phyloP scores from a whole-genome alignment of 2,329 filamentous ascomycete genomes.

The Ambrosiella xylebori region DNA sequence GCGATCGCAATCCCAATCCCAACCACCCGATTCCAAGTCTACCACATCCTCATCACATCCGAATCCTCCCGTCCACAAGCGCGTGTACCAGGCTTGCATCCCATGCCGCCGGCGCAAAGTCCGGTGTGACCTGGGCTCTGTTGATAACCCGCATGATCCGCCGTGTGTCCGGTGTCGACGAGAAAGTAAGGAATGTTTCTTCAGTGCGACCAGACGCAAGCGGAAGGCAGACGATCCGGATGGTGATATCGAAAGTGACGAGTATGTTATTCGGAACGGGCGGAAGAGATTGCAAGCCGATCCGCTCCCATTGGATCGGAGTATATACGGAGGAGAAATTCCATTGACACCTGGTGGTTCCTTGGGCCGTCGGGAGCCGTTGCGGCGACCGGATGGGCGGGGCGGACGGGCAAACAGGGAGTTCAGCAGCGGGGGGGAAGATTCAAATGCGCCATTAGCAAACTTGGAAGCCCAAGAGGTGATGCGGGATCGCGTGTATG shows the following conservation, averaged over 20 bases:
- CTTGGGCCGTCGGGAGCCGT: slow-evolving; percentile 45
- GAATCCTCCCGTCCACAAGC: slow-evolving; percentile 31
- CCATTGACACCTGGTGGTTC: slow-evolving; percentile 51
- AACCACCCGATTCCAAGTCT: slow-evolving; percentile 1
- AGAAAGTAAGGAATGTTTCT: slow-evolving; percentile 94
- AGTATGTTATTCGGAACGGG: slow-evolving; percentile 57
- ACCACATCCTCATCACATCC: not conserved
- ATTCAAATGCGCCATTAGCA: slow-evolving; percentile 43
- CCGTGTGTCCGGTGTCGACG: slow-evolving; percentile 86
- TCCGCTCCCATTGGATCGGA: slow-evolving; percentile 24
- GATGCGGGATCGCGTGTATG: slow-evolving; percentile 61
- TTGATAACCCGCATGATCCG: slow-evolving; percentile 86
- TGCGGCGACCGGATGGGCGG: slow-evolving; percentile 39
- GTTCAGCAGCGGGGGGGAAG: slow-evolving; percentile 24
- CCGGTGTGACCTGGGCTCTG: slow-evolving; percentile 48
- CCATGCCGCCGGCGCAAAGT: slow-evolving; percentile 45
- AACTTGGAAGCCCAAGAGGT: slow-evolving; percentile 48
- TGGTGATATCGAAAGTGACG: slow-evolving; percentile 34
- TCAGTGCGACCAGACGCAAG: slow-evolving; percentile 87
- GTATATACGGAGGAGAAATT: slow-evolving; percentile 29
- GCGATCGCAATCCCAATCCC: not conserved
- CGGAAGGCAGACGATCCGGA: slow-evolving; percentile 52
- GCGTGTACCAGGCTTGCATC: slow-evolving; percentile 47
- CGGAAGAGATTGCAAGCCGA: slow-evolving; percentile 42
- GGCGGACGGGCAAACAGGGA: slow-evolving; percentile 18